These are phyloP conservation scores for Lentinus polychrous DNA, from an alignment of 1,284 basidiomycete species.

Conservation along the genomic window DNA sequence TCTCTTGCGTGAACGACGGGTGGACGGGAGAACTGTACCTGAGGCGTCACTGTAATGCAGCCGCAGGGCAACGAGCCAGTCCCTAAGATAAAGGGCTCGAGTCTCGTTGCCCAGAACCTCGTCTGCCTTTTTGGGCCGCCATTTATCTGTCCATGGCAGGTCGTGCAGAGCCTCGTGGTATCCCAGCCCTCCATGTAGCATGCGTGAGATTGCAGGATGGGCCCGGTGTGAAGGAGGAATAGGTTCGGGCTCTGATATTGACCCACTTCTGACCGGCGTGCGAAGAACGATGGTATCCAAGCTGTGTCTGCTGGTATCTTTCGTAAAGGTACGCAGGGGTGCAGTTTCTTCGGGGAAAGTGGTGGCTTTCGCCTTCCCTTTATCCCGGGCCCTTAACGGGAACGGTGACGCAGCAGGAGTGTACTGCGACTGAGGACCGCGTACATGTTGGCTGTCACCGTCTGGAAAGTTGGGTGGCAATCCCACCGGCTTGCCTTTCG, in stretches of 20 bases:
- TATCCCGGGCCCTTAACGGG: conserved; percentile 14
- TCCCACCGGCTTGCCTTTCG: background rate
- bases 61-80: conserved; percentile 74
- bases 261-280: background rate
- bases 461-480: conserved; percentile 39
- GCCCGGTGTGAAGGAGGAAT: conserved; percentile 11
- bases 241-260: background rate
- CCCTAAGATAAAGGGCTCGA: conserved; percentile 68
- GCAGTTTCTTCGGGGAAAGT: background rate
- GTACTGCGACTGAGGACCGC: conserved; percentile 39
- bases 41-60: conserved; percentile 37
- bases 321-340: no score
- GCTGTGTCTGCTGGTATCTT: no score
- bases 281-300: background rate
- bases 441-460: conserved; percentile 53
- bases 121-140: conserved; percentile 65
- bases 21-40: conserved; percentile 5
- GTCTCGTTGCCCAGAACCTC: conserved; percentile 81
- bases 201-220: conserved; percentile 50
- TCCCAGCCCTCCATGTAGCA: conserved; percentile 16
- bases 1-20: conserved; percentile 13
- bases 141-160: conserved; percentile 64
- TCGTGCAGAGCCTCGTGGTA: background rate
- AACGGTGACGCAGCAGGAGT: conserved; percentile 12
- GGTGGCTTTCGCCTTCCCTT: conserved; percentile 2